phyloP scores from a whole-genome alignment of 2,329 filamentous ascomycete species.

The Alternaria sp. region DNA sequence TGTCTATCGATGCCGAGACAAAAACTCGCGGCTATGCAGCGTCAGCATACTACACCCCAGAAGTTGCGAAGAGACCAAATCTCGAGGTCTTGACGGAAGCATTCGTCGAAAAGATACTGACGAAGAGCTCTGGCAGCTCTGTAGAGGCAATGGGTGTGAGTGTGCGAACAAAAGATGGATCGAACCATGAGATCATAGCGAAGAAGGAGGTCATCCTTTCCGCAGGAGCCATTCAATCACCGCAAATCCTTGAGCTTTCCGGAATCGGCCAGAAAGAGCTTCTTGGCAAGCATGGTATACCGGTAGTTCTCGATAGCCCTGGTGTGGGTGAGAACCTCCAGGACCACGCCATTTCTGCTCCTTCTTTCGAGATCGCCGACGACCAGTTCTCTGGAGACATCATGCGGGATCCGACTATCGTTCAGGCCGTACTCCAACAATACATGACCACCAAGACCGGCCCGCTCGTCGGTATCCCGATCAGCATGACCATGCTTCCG shows the following conservation, averaged over 20 bases:
- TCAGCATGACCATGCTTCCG: background rate
- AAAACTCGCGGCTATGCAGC: background rate
- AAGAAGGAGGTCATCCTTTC: background rate
- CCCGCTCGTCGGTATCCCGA: background rate
- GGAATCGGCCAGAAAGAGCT: background rate
- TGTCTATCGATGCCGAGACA: background rate
- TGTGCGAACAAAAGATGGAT: background rate
- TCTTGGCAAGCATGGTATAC: background rate
- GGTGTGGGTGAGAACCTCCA: background rate
- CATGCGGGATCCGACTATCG: background rate
- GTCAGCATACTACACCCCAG: background rate
- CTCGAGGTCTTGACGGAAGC: background rate
- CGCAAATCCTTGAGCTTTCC: background rate
- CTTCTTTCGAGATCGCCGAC: background rate
- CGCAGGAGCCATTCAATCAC: background rate
- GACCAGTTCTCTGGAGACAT: background rate
- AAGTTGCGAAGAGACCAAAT: background rate
- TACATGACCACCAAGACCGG: background rate
- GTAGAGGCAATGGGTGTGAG: background rate
- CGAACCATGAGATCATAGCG: background rate
- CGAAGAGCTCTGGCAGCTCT: background rate
- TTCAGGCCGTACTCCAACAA: background rate
- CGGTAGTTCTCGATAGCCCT: background rate
- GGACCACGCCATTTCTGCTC: background rate
- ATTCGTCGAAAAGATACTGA: background rate